phyloP scores from a whole-genome alignment of 306 rosid species.

The Macrotyloma uniflorum region DNA sequence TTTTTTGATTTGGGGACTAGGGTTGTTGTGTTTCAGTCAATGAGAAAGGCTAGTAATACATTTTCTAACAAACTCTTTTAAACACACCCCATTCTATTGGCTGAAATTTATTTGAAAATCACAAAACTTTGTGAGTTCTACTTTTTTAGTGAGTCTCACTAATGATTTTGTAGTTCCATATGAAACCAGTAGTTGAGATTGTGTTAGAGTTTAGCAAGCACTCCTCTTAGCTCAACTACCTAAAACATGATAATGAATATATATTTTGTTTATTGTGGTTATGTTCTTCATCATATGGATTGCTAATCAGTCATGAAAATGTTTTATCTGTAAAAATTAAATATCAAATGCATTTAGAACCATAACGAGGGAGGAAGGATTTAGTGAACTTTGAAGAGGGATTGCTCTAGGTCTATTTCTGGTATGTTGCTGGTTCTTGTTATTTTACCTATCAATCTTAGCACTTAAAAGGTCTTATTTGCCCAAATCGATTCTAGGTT shows the following conservation, averaged over 20 bases:
- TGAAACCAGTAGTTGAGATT: neutral
- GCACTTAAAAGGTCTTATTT: neutral
- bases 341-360: slow-evolving; percentile 93
- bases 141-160: too few relatives aligned
- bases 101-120: neutral
- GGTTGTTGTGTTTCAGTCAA: neutral
- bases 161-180: neutral
- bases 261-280: slow-evolving; percentile 26
- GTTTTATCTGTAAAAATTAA: slow-evolving; percentile 26
- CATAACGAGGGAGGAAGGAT: slow-evolving; percentile 83
- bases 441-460: slow-evolving; percentile 31
- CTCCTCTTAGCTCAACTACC: neutral
- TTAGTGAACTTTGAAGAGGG: slow-evolving; percentile 77
- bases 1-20: neutral
- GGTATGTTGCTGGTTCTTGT: slow-evolving; percentile 56
- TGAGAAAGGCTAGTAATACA: neutral
- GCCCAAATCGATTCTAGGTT: neutral
- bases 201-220: neutral
- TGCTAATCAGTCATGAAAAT: slow-evolving; percentile 21
- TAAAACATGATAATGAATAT: slow-evolving; percentile 7
- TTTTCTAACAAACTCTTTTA: neutral
- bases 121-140: neutral
- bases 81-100: too few relatives aligned
- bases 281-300: slow-evolving; percentile 21
- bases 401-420: slow-evolving; percentile 84